Evolutionary conservation across 805 yeast genomes (phyloP).

Genomic region (Schwanniomyces pseudopolymorphus): DNA sequence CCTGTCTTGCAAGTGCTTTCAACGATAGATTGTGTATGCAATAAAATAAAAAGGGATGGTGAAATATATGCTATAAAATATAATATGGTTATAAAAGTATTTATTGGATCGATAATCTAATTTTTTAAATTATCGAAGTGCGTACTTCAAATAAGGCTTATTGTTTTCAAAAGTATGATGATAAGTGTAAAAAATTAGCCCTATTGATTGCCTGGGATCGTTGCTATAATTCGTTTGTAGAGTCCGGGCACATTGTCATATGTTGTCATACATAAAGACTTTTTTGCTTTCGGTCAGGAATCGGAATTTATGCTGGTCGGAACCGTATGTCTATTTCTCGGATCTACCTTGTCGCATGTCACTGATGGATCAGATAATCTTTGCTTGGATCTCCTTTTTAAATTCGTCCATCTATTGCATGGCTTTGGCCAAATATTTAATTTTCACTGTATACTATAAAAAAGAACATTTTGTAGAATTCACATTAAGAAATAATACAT

Average conservation of each 20-base stretch:
- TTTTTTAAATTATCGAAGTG: too few relatives aligned
- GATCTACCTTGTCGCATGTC: neutral
- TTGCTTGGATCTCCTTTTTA: neutral
- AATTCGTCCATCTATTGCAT: neutral
- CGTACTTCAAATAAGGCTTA: too few relatives aligned
- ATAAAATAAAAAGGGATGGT: too few relatives aligned
- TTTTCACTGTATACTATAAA: conserved; percentile 55
- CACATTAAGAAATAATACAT: neutral
- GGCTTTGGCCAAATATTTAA: neutral
- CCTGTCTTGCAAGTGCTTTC: too few relatives aligned
- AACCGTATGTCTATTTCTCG: neutral
- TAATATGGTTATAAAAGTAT: too few relatives aligned
- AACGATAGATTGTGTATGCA: too few relatives aligned
- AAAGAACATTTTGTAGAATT: conserved; percentile 55
- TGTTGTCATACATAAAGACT: neutral
- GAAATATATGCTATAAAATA: too few relatives aligned
- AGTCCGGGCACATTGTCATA: neutral
- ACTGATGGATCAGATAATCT: conserved; percentile 11
- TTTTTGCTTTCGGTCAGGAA: neutral
- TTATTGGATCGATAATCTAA: too few relatives aligned
- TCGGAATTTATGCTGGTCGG: neutral
- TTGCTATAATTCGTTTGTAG: neutral
- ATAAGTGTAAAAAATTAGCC: too few relatives aligned
- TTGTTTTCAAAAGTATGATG: too few relatives aligned
- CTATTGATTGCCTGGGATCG: too few relatives aligned